Conservation (phyloP, 805 yeast species). For the Candida nanaspora region DNA sequence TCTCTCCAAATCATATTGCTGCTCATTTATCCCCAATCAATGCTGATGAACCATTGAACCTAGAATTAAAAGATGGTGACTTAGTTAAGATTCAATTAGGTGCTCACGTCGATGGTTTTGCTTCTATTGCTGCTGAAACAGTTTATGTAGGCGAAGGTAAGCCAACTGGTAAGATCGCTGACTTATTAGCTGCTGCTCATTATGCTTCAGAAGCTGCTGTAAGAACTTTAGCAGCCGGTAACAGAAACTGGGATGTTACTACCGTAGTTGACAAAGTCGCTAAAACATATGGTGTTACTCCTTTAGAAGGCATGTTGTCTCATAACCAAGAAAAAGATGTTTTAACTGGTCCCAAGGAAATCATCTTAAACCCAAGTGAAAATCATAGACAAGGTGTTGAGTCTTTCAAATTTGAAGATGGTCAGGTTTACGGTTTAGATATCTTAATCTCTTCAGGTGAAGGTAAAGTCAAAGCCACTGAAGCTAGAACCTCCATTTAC, state of each 20-base stretch:
- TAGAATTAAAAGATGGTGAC: slow-evolving; percentile 56
- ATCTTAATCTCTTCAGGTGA: slow-evolving; percentile 56
- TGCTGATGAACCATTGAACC: slow-evolving; percentile 47
- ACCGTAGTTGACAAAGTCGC: slow-evolving; percentile 56
- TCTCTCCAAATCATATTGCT: slow-evolving; percentile 64
- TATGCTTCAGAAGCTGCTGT: slow-evolving; percentile 75
- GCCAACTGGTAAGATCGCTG: slow-evolving; percentile 54
- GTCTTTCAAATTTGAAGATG: slow-evolving; percentile 59
- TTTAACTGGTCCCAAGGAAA: slow-evolving; percentile 67
- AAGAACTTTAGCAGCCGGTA: slow-evolving; percentile 57
- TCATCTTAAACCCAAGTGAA: slow-evolving; percentile 68
- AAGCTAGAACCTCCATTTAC: slow-evolving; percentile 60
- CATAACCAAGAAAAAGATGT: slow-evolving; percentile 64
- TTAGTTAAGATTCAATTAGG: slow-evolving; percentile 70
- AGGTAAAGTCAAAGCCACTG: slow-evolving; percentile 57
- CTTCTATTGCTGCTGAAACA: slow-evolving; percentile 64
- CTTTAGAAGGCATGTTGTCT: slow-evolving; percentile 72
- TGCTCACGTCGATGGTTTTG: slow-evolving; percentile 71
- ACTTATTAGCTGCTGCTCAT: slow-evolving; percentile 65
- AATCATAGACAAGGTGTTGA: slow-evolving; percentile 58
- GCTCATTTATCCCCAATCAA: slow-evolving; percentile 62
- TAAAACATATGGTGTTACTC: slow-evolving; percentile 47
- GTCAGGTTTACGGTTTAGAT: slow-evolving; percentile 74
- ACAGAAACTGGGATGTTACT: slow-evolving; percentile 71
- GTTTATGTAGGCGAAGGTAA: slow-evolving; percentile 50